phyloP scores from a whole-genome alignment of 2,329 filamentous ascomycete genomes.

The Pseudogymnoascus sp. region DNA sequence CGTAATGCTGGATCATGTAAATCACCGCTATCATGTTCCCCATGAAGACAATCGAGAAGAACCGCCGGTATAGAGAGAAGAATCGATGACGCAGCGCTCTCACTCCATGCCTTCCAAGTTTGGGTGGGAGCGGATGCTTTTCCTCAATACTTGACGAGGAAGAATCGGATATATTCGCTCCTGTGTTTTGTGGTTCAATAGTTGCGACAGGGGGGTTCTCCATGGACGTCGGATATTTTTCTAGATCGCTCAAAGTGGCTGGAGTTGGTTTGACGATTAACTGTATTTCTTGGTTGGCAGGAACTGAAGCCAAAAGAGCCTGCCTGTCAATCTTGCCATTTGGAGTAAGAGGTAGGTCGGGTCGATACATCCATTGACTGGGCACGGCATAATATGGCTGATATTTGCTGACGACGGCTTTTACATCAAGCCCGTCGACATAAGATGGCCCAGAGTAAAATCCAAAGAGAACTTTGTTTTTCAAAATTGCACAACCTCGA shows the following conservation, averaged over 20 bases:
- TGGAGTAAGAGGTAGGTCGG: conserved; percentile 40
- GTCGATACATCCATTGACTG: conserved; percentile 35
- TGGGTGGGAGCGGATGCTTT: conserved; percentile 29
- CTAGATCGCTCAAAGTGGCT: neutral
- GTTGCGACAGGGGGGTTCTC: neutral
- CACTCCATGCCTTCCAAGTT: conserved; percentile 31
- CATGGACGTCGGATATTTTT: neutral
- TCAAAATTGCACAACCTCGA: conserved; percentile 39
- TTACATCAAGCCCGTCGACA: conserved; percentile 25
- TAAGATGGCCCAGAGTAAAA: conserved; percentile 34
- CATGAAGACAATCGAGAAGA: conserved; percentile 45
- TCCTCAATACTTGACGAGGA: neutral
- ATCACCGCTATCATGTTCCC: conserved; percentile 39
- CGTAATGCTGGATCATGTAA: conserved; percentile 24
- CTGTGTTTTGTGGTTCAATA: neutral
- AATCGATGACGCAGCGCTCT: conserved; percentile 28
- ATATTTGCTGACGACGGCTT: conserved; percentile 18
- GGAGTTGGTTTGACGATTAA: neutral
- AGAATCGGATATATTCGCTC: neutral
- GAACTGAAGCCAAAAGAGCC: conserved; percentile 27
- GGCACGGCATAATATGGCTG: conserved; percentile 51
- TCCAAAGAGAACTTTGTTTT: conserved; percentile 41
- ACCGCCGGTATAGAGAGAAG: conserved; percentile 45
- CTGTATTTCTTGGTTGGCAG: neutral
- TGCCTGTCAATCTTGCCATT: conserved; percentile 51